A percentile compares a stretch with the other conserved stretches of the same genome.
phyloP scores from a whole-genome alignment of 2,329 filamentous ascomycete species.

The Annulohypoxylon truncatum region DNA sequence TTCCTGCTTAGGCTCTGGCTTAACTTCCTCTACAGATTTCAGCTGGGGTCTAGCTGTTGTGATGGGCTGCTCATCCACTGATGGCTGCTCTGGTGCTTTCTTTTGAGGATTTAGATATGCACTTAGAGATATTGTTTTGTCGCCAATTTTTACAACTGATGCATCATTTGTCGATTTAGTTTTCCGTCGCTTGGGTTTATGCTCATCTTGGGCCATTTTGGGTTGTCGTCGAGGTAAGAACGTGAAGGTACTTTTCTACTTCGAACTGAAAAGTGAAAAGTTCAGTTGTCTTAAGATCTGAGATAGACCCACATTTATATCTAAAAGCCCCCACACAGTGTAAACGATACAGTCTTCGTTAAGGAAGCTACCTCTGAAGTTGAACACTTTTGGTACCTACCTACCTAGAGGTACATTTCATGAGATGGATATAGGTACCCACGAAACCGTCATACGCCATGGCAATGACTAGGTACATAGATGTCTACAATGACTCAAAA shows the following conservation, averaged over 20 bases:
- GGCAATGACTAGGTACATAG: neutral
- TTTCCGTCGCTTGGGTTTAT: constrained; percentile 55
- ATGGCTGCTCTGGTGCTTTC: constrained; percentile 44
- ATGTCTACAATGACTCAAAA: neutral
- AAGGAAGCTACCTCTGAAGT: neutral
- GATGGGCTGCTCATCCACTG: constrained; percentile 16
- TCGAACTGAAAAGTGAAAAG: neutral
- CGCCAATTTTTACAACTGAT: constrained; percentile 59
- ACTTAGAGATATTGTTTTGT: constrained; percentile 61
- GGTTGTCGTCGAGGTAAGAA: constrained; percentile 3
- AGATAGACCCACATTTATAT: neutral
- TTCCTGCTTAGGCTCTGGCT: constrained; percentile 2
- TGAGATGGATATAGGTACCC: neutral
- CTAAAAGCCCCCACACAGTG: neutral
- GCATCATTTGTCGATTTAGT: constrained; percentile 44
- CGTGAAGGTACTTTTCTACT: neutral
- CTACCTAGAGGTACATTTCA: neutral
- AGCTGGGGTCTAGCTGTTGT: constrained; percentile 14
- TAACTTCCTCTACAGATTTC: constrained; percentile 3
- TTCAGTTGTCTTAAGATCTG: neutral
- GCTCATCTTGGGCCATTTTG: constrained; percentile 45
- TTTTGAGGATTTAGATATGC: constrained; percentile 59
- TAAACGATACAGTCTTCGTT: neutral
- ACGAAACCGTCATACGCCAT: neutral
- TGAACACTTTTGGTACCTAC: neutral